phyloP scores from a whole-genome alignment of 2,329 filamentous ascomycete genomes.

The Teratosphaeria destructans region DNA sequence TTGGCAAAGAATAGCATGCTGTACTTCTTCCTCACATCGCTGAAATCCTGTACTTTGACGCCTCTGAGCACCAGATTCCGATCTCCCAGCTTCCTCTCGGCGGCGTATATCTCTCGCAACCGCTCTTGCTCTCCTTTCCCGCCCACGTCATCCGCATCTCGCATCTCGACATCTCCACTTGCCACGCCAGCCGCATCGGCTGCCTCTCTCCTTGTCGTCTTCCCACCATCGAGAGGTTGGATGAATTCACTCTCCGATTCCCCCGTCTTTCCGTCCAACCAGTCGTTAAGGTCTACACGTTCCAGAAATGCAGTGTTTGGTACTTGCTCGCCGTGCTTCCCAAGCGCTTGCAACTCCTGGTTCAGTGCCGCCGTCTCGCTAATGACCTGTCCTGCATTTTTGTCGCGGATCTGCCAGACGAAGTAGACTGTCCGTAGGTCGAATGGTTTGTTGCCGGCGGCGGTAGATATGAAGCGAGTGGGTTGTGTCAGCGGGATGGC shows the following conservation, averaged over 20 bases:
- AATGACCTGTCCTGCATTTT: slow-evolving; percentile 84
- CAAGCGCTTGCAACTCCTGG: slow-evolving; percentile 50
- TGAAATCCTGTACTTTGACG: slow-evolving; percentile 85
- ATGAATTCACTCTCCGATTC: slow-evolving; percentile 82
- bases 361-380: slow-evolving; percentile 71
- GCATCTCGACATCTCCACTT: slow-evolving; percentile 27
- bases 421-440: slow-evolving; percentile 94
- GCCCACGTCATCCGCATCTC: slow-evolving; percentile 29
- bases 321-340: slow-evolving; percentile 53
- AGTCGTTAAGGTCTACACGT: slow-evolving; percentile 81
- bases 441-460: slow-evolving; percentile 15
- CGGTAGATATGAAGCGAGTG: slow-evolving; percentile 79
- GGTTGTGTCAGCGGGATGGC: slow-evolving; percentile 40
- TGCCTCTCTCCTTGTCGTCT: slow-evolving; percentile 41
- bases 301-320: slow-evolving; percentile 88
- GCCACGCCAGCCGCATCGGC: slow-evolving; percentile 36
- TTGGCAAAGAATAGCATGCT: slow-evolving; percentile 22
- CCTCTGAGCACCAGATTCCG: slow-evolving; percentile 80
- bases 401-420: slow-evolving; percentile 88
- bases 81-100: slow-evolving; percentile 85
- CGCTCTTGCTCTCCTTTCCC: slow-evolving; percentile 67
- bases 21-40: slow-evolving; percentile 76
- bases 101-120: slow-evolving; percentile 78
- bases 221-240: slow-evolving; percentile 63
- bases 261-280: slow-evolving; percentile 80